Conservation (phyloP, 306 rosid species). For the Mimosa bimucronata region DNA sequence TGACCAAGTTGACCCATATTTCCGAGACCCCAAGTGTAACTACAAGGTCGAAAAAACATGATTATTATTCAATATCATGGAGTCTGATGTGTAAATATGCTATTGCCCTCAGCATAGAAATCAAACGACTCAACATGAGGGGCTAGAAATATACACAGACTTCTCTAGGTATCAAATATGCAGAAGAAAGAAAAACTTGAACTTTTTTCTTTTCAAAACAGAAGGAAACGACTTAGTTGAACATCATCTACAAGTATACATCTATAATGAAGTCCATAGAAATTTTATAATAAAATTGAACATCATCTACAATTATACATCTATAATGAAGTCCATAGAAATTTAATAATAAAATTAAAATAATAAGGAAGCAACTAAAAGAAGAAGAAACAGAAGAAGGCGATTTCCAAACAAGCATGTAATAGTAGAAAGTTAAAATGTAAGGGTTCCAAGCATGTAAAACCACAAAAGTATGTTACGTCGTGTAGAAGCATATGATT, state of each 20-base stretch:
- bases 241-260: not conserved
- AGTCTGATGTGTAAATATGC: not conserved
- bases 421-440: not conserved
- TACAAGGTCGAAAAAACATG: slow-evolving; percentile 45
- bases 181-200: slow-evolving; percentile 18
- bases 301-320: too few relatives aligned
- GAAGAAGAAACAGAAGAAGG: not conserved
- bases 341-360: not conserved
- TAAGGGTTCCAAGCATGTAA: not conserved
- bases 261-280: not conserved
- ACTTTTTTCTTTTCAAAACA: not conserved
- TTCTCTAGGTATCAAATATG: slow-evolving; percentile 10
- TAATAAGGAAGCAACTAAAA: not conserved
- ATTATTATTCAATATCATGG: not conserved
- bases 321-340: not conserved
- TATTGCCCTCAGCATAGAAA: slow-evolving; percentile 1
- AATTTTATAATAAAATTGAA: not conserved
- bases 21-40: slow-evolving; percentile 97
- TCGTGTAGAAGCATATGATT: not conserved
- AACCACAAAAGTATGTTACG: not conserved
- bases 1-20: slow-evolving; percentile 98
- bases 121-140: slow-evolving; percentile 9
- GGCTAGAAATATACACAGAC: not conserved
- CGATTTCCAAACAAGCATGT: slow-evolving; percentile 2
- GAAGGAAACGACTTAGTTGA: not conserved